Evolutionary conservation across 371 early-diverging fungal genomes (phyloP).

Genomic region (Mucor mucedo): DNA sequence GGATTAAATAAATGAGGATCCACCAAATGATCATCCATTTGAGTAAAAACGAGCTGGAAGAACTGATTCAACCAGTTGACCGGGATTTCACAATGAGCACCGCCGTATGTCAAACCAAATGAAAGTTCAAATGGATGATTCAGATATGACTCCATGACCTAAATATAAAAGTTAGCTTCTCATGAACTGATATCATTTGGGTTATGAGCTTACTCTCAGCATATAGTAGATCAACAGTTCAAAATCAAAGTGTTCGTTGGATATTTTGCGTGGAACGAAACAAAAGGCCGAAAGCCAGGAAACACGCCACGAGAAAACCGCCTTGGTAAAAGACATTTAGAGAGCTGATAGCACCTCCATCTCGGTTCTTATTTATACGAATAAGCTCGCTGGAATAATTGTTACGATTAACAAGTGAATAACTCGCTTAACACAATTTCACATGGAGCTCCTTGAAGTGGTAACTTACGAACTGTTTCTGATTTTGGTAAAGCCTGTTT

Average conservation of each 20-base stretch:
- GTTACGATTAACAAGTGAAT: conserved; percentile 41
- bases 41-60: conserved; percentile 68
- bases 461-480: conserved; percentile 76
- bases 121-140: conserved; percentile 75
- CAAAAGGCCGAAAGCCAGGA: conserved; percentile 83
- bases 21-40: conserved; percentile 50
- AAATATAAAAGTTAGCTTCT: neutral
- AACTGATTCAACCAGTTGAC: conserved; percentile 73
- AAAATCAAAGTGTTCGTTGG: conserved; percentile 75
- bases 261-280: conserved; percentile 72
- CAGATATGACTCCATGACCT: conserved; percentile 58
- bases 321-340: conserved; percentile 78
- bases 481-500: conserved; percentile 48
- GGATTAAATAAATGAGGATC: conserved; percentile 65
- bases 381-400: conserved; percentile 75
- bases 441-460: conserved; percentile 80
- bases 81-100: conserved; percentile 75
- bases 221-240: conserved; percentile 73
- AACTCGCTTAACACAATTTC: conserved; percentile 55
- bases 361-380: conserved; percentile 66
- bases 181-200: conserved; percentile 59
- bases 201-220: conserved; percentile 53
- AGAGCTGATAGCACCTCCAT: conserved; percentile 58
- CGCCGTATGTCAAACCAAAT: conserved; percentile 80
- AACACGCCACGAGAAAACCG: conserved; percentile 77